Conservation (phyloP, 2,329 filamentous ascomycete species). For the Penicillium sclerotigenum region DNA sequence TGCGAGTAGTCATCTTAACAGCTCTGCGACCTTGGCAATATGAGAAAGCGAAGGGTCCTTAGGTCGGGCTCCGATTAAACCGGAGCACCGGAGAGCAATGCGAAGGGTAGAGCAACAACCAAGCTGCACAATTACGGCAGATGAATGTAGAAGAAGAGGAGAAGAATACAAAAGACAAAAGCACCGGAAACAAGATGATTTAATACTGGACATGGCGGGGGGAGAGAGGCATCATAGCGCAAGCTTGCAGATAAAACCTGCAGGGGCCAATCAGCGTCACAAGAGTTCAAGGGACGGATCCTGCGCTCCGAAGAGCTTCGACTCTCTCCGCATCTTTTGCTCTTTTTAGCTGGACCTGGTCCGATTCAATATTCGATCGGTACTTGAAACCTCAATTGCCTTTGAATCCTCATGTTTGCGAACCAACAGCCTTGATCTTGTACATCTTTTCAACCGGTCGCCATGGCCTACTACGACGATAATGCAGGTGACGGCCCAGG, state of each 20-base stretch:
- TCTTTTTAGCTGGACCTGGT: background rate
- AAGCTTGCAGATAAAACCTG: constrained; percentile 9
- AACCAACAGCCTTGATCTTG: constrained; percentile 3
- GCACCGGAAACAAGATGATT: background rate
- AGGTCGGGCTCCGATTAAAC: constrained; percentile 1
- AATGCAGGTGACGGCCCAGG: constrained; percentile 35
- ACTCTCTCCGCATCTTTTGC: constrained; percentile 11
- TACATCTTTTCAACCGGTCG: constrained; percentile 2
- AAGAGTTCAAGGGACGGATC: constrained; percentile 8
- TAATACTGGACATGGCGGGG: constrained; percentile 5
- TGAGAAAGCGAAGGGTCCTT: background rate
- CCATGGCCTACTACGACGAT: constrained; percentile 43
- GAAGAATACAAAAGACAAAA: background rate
- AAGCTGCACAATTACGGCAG: background rate
- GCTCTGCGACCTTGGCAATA: background rate
- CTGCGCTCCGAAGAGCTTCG: constrained; percentile 12
- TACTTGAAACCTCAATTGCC: background rate
- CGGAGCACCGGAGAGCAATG: background rate
- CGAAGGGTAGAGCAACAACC: background rate
- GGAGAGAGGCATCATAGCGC: constrained; percentile 10
- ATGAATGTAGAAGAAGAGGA: background rate
- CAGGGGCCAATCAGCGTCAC: constrained; percentile 17
- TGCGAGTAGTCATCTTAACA: constrained; percentile 17
- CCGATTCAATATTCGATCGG: background rate
- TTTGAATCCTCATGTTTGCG: background rate